A percentile compares a stretch with the other conserved stretches of the same genome.
Conservation (phyloP, 2,329 filamentous ascomycete species). For the Metarhizium anisopliae region DNA sequence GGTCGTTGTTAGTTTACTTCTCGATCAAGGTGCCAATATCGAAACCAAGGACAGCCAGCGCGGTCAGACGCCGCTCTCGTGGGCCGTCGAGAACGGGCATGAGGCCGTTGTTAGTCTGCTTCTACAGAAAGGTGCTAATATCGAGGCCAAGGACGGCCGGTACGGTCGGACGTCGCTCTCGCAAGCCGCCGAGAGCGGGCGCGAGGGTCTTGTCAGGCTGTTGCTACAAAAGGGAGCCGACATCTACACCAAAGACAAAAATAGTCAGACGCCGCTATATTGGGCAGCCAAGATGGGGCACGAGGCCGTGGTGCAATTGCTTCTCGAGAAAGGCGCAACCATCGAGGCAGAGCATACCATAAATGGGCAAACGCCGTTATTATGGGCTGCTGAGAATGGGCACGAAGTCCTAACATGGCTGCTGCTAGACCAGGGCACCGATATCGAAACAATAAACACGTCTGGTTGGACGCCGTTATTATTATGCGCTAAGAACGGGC, state of each 20-base stretch:
- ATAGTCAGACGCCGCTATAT: neutral
- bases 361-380: too few species aligned
- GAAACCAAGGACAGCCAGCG: too few species aligned
- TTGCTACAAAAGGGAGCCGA: neutral
- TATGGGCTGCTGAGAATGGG: too few species aligned
- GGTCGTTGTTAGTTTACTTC: too few species aligned
- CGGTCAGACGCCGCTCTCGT: constrained; percentile 1
- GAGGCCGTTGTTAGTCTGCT: constrained; percentile 4
- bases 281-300: neutral
- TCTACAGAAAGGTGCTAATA: constrained; percentile 1
- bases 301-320: neutral
- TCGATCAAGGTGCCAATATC: too few species aligned
- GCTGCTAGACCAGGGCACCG: too few species aligned
- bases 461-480: too few species aligned
- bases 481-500: too few species aligned
- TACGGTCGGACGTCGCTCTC: neutral
- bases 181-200: neutral
- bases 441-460: too few species aligned
- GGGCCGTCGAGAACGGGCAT: constrained; percentile 4
- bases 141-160: neutral
- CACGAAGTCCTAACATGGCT: too few species aligned
- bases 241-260: neutral
- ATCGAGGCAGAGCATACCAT: neutral
- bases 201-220: neutral
- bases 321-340: constrained; percentile 2